Conservation (phyloP, 2,329 filamentous ascomycete genomes). For the Onygenales sp. region DNA sequence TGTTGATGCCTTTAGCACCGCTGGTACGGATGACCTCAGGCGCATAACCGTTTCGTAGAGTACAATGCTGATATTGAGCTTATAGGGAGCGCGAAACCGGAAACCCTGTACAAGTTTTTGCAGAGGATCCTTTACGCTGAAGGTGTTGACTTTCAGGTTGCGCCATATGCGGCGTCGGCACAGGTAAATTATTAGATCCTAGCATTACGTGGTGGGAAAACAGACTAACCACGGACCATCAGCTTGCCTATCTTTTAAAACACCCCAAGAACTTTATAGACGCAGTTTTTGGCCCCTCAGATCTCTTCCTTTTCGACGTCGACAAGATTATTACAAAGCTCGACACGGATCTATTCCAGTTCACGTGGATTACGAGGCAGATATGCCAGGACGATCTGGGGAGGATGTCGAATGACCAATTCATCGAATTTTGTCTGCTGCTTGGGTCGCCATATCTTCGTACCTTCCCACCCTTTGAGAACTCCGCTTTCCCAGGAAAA, state of each 20-base stretch:
- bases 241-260: conserved; percentile 66
- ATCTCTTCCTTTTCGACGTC: conserved; percentile 77
- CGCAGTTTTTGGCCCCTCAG: conserved; percentile 73
- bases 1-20: conserved; percentile 76
- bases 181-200: conserved; percentile 51
- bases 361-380: conserved; percentile 56
- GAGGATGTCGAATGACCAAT: conserved; percentile 57
- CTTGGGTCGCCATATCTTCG: conserved; percentile 72
- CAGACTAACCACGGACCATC: neutral
- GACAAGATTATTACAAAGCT: conserved; percentile 58
- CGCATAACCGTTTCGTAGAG: neutral
- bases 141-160: conserved; percentile 65
- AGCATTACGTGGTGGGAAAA: neutral
- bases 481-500: conserved; percentile 46
- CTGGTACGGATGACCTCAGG: conserved; percentile 44
- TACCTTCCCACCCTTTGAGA: conserved; percentile 67
- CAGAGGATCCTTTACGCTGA: conserved; percentile 63
- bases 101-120: conserved; percentile 66
- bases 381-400: conserved; percentile 60
- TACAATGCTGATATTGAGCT: conserved; percentile 16
- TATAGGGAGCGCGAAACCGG: conserved; percentile 59
- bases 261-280: conserved; percentile 59
- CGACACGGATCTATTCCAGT: conserved; percentile 50
- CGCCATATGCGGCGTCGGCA: conserved; percentile 78
- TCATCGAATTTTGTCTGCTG: conserved; percentile 76